Conservation (phyloP, 2,329 filamentous ascomycete genomes). For the Cladorrhinum sp. region DNA sequence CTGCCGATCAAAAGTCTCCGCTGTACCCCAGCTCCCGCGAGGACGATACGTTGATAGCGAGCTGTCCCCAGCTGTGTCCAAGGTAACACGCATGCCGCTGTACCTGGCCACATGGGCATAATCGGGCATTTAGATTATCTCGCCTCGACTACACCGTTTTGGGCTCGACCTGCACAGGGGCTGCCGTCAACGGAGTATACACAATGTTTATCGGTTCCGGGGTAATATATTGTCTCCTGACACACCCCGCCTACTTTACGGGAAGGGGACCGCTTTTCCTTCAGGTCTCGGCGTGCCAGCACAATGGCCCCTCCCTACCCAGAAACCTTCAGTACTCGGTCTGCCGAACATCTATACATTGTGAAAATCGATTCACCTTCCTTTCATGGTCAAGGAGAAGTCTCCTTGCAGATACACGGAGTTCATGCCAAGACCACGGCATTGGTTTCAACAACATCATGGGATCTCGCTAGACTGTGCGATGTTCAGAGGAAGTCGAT, state of each 20-base stretch:
- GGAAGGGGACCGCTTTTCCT: conserved; percentile 31
- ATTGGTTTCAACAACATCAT: conserved; percentile 23
- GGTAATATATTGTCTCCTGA: conserved; percentile 24
- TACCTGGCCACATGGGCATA: conserved; percentile 22
- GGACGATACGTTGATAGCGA: conserved; percentile 13
- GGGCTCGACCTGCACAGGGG: conserved; percentile 13
- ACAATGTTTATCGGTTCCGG: conserved; percentile 22
- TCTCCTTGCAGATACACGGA: conserved; percentile 14
- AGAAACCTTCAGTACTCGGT: conserved; percentile 8
- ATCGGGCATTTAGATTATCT: conserved; percentile 25
- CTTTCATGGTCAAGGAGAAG: conserved; percentile 20
- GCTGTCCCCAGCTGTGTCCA: conserved; percentile 9
- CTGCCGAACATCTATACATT: conserved; percentile 16
- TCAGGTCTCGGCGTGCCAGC: conserved; percentile 6
- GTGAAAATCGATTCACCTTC: conserved; percentile 23
- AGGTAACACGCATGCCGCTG: conserved; percentile 14
- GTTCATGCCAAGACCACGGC: conserved; percentile 26
- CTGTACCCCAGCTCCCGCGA: conserved; percentile 22
- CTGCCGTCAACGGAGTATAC: conserved; percentile 12
- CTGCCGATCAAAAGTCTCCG: conserved; percentile 28
- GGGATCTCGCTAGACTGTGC: background rate
- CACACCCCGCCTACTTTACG: conserved; percentile 22
- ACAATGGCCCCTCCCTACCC: conserved; percentile 9
- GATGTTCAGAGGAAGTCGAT: background rate
- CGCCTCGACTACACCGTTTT: conserved; percentile 8